Conservation (phyloP, 2,329 filamentous ascomycete species). For the Microdochium paspali region DNA sequence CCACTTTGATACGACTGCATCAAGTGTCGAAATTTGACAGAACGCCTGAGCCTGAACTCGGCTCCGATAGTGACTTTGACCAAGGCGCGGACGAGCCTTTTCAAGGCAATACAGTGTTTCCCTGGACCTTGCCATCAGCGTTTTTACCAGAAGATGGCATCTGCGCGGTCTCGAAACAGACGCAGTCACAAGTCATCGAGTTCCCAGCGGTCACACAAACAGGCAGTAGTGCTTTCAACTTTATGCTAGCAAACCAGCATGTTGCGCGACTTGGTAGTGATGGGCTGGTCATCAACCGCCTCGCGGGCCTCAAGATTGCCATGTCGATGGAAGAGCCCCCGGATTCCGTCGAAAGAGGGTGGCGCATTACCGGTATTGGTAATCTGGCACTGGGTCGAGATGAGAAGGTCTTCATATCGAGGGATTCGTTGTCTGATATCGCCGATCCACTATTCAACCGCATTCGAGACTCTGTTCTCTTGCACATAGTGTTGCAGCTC, state of each 20-base stretch:
- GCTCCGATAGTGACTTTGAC: conserved; percentile 4
- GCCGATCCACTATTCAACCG: conserved; percentile 79
- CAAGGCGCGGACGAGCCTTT: conserved; percentile 2
- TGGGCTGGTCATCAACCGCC: conserved; percentile 37
- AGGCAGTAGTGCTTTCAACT: conserved; percentile 30
- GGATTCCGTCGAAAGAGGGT: conserved; percentile 32
- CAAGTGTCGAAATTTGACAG: conserved; percentile 58
- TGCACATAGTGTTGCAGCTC: conserved; percentile 64
- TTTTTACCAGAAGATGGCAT: conserved; percentile 69
- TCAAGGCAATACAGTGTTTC: conserved; percentile 73
- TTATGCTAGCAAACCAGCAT: conserved; percentile 35
- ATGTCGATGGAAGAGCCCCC: conserved; percentile 54
- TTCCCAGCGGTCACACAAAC: conserved; percentile 42
- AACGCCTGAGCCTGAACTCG: conserved; percentile 11
- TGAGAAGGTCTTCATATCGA: conserved; percentile 74
- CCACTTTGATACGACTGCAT: conserved; percentile 74
- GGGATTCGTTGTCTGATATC: conserved; percentile 65
- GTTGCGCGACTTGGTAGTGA: conserved; percentile 34
- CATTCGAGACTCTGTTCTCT: conserved; percentile 59
- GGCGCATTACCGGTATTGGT: conserved; percentile 72
- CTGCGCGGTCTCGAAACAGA: conserved; percentile 63
- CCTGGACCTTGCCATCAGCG: conserved; percentile 77
- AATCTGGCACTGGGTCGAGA: conserved; percentile 76
- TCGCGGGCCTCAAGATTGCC: conserved; percentile 52
- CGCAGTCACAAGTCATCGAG: conserved; percentile 60